A percentile compares a stretch with the other conserved stretches of the same genome.
phyloP scores from a whole-genome alignment of 2,329 filamentous ascomycete genomes.

The Diplodia scrobiculata region DNA sequence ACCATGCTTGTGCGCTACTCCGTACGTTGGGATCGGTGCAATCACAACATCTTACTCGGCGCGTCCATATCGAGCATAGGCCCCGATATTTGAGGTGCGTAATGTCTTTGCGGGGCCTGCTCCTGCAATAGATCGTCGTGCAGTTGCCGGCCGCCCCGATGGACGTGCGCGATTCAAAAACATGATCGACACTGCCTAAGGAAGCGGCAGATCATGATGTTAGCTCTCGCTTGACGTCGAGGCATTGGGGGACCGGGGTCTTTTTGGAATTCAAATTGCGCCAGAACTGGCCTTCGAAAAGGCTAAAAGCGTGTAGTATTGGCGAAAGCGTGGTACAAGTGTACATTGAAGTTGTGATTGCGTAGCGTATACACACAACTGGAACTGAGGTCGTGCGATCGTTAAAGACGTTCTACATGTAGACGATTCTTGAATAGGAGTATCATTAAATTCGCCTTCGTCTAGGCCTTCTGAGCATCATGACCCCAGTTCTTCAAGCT shows the following conservation, averaged over 20 bases:
- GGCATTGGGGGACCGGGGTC: neutral
- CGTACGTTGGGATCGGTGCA: neutral
- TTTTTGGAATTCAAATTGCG: neutral
- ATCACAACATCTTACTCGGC: neutral
- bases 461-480: constrained; percentile 40
- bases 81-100: neutral
- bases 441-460: neutral
- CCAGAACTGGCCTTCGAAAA: neutral
- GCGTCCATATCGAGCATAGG: neutral
- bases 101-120: neutral
- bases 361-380: neutral
- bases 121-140: constrained; percentile 1
- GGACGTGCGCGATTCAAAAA: constrained; percentile 1
- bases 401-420: too few relatives aligned
- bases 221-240: constrained; percentile 44
- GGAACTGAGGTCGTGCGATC: neutral
- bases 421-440: neutral
- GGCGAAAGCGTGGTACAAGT: neutral
- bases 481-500: constrained; percentile 43
- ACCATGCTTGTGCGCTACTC: neutral
- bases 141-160: neutral
- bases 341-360: neutral
- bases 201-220: constrained; percentile 28
- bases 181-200: neutral
- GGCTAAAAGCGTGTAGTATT: neutral